These are phyloP conservation scores for Phytophthora fragariaefolia DNA, from an alignment of 352 stramenopile genomes.

Conservation along the genomic window DNA sequence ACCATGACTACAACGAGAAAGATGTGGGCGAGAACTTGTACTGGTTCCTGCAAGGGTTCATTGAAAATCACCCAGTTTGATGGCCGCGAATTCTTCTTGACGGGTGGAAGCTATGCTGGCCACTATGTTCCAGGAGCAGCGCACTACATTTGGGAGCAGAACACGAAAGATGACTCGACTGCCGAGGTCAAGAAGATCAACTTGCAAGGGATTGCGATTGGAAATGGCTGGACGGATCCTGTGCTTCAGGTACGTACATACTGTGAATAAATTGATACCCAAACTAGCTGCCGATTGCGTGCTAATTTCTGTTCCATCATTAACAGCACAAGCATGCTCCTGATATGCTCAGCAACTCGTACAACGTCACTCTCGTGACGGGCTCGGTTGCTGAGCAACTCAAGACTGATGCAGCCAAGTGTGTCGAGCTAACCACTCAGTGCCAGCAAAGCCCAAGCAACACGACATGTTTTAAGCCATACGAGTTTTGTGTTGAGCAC, in stretches of 20 bases:
- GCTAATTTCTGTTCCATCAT: background rate
- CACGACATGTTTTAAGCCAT: slow-evolving; percentile 35
- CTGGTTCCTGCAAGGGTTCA: slow-evolving; percentile 50
- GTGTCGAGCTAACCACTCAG: slow-evolving; percentile 32
- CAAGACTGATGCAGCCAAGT: slow-evolving; percentile 33
- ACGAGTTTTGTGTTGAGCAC: slow-evolving; percentile 39
- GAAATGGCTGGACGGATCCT: slow-evolving; percentile 36
- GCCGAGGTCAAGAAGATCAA: slow-evolving; percentile 35
- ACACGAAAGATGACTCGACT: slow-evolving; percentile 8
- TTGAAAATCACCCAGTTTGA: slow-evolving; percentile 55
- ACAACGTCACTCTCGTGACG: slow-evolving; percentile 50
- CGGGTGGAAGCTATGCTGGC: slow-evolving; percentile 38
- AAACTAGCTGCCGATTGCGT: background rate
- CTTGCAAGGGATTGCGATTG: slow-evolving; percentile 53
- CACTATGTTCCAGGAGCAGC: slow-evolving; percentile 51
- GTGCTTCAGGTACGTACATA: slow-evolving; percentile 24
- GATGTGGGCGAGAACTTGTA: slow-evolving; percentile 54
- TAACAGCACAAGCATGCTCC: slow-evolving; percentile 25
- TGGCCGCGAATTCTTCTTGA: slow-evolving; percentile 47
- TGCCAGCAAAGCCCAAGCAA: slow-evolving; percentile 37
- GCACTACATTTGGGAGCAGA: slow-evolving; percentile 47
- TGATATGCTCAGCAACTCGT: slow-evolving; percentile 64
- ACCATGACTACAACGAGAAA: slow-evolving; percentile 44
- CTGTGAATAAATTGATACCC: background rate
- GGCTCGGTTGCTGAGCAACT: slow-evolving; percentile 33